These are phyloP conservation scores for Coccomyxa subellipsoidea DNA, from an alignment of 163 green algal genomes.

Conservation along the genomic window DNA sequence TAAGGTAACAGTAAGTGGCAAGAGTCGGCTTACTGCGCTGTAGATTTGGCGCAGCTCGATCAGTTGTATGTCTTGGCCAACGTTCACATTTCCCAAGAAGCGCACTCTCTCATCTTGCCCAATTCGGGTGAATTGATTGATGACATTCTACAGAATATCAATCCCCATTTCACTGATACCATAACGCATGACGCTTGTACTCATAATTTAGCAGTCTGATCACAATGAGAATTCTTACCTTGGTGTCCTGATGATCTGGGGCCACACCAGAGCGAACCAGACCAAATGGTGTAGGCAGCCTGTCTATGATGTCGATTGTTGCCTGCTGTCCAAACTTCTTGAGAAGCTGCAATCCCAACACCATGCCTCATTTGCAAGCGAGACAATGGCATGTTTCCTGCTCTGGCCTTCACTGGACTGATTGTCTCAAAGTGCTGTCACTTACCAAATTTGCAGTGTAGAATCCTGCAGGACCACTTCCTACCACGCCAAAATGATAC, in stretches of 20 bases:
- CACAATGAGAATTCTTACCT: no score
- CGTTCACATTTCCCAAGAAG: constrained; percentile 80
- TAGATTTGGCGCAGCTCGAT: constrained; percentile 65
- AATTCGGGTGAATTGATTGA: constrained; percentile 71
- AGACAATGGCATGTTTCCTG: no score
- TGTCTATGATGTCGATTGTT: constrained; percentile 67
- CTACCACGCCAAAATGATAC: constrained; percentile 70
- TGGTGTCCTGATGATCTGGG: constrained; percentile 94
- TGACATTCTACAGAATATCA: constrained; percentile 72
- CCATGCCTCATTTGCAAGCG: no score
- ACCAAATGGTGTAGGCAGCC: constrained; percentile 89
- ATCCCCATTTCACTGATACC: not conserved
- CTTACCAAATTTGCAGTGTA: constrained; percentile 73
- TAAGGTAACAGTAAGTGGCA: not conserved
- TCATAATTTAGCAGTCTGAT: no score
- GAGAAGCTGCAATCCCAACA: constrained; percentile 50
- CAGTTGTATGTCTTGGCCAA: constrained; percentile 41
- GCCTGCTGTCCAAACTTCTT: constrained; percentile 55
- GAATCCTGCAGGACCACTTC: constrained; percentile 80
- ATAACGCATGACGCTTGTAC: no score
- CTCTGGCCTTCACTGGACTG: no score
- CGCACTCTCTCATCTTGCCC: constrained; percentile 44
- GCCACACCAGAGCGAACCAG: constrained; percentile 93
- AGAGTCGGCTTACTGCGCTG: constrained; percentile 46
- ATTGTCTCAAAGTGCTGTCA: no score